A percentile compares a stretch with the other conserved stretches of the same genome.
phyloP scores from a whole-genome alignment of 2,329 filamentous ascomycete genomes.

The Zymoseptoria brevis region DNA sequence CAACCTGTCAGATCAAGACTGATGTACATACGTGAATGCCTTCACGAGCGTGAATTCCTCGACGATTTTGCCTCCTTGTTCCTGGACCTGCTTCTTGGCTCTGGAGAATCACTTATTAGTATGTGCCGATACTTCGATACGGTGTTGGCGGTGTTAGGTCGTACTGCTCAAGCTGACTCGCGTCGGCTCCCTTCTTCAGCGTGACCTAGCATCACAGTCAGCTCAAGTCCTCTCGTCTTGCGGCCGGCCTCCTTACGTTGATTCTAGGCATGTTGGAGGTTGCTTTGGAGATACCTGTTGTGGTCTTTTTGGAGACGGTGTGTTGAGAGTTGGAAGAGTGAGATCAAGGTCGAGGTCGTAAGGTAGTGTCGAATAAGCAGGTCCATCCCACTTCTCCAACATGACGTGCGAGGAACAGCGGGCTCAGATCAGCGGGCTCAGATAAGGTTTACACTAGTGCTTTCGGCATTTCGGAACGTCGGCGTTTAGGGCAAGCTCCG shows the following conservation, averaged over 20 bases:
- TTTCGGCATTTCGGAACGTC: no score
- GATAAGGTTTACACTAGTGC: no score
- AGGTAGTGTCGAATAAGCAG: not conserved
- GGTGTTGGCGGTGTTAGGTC: slow-evolving; percentile 18
- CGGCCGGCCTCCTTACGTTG: slow-evolving; percentile 18
- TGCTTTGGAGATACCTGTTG: not conserved
- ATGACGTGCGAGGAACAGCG: not conserved
- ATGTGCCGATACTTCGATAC: not conserved
- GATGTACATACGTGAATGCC: slow-evolving; percentile 71
- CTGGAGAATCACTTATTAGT: slow-evolving; percentile 35
- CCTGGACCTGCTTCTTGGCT: slow-evolving; percentile 65
- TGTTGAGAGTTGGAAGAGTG: not conserved
- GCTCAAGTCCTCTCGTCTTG: not conserved
- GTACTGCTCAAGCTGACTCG: slow-evolving; percentile 61
- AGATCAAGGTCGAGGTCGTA: not conserved
- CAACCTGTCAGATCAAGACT: not conserved
- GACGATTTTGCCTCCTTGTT: slow-evolving; percentile 74
- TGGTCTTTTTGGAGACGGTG: not conserved
- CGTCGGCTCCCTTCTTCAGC: slow-evolving; percentile 59
- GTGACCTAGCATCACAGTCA: slow-evolving; percentile 57
- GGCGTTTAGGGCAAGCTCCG: no score
- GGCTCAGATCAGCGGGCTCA: not conserved
- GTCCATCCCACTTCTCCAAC: not conserved
- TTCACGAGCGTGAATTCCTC: slow-evolving; percentile 84
- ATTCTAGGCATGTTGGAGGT: slow-evolving; percentile 20